phyloP scores from a whole-genome alignment of 805 yeast species.

The Candida ficus region DNA sequence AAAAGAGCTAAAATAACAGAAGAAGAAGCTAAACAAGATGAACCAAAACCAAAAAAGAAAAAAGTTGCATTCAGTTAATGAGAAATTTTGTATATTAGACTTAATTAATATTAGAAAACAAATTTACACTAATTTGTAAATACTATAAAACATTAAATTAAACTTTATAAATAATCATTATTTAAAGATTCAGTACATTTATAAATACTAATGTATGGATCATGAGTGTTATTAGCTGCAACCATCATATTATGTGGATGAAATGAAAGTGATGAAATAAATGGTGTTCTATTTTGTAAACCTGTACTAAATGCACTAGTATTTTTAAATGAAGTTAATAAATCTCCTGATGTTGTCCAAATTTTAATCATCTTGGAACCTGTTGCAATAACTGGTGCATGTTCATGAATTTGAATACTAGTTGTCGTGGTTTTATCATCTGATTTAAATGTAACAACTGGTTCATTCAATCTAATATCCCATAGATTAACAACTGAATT shows the following conservation, averaged over 20 bases:
- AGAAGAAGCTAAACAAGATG: constrained; percentile 9
- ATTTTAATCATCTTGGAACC: constrained; percentile 76
- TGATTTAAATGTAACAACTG: constrained; percentile 65
- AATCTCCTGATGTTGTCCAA: constrained; percentile 83
- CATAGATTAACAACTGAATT: constrained; percentile 84
- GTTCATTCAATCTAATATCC: constrained; percentile 78
- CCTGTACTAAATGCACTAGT: constrained; percentile 24
- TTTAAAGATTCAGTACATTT: constrained; percentile 35
- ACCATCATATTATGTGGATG: constrained; percentile 96
- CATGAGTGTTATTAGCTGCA: constrained; percentile 81
- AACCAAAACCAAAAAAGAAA: constrained; percentile 28
- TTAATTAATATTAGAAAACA: too few species aligned
- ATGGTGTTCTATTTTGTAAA: constrained; percentile 29
- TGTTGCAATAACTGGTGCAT: constrained; percentile 90
- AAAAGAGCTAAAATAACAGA: constrained; percentile 36
- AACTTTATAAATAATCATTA: constrained; percentile 6
- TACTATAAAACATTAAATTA: neutral
- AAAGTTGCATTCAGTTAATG: constrained; percentile 45
- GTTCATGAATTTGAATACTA: constrained; percentile 84
- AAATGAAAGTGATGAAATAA: constrained; percentile 62
- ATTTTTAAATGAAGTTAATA: constrained; percentile 55
- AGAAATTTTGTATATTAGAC: neutral
- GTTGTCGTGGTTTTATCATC: constrained; percentile 41
- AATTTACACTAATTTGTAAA: too few species aligned
- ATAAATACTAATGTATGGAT: constrained; percentile 62